A percentile compares a stretch with the other conserved stretches of the same genome.
phyloP scores from a whole-genome alignment of 2,329 filamentous ascomycete genomes.

The Colletotrichum shisoi region DNA sequence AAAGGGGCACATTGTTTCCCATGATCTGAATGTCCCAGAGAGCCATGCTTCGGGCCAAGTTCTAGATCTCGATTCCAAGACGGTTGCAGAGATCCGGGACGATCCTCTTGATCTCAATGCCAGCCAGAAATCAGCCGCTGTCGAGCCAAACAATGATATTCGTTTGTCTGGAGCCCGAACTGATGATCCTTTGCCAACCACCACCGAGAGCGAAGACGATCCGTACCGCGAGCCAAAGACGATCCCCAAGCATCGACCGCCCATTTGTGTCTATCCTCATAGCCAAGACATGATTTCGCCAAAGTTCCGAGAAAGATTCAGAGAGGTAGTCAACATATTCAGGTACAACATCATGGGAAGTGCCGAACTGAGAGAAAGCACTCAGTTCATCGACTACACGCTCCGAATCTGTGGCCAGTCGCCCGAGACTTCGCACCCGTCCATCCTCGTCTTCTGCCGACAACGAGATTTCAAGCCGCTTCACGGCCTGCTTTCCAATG shows the following conservation, averaged over 20 bases:
- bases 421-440: background rate
- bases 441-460: background rate
- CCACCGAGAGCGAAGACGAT: background rate
- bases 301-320: background rate
- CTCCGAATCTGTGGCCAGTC: background rate
- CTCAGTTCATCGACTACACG: background rate
- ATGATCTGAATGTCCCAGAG: too few relatives aligned
- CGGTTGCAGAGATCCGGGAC: background rate
- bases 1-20: too few relatives aligned
- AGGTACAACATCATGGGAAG: background rate
- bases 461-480: background rate
- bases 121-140: background rate
- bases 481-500: background rate
- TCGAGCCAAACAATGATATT: background rate
- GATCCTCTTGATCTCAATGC: background rate
- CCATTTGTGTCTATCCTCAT: background rate
- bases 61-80: background rate
- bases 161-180: too few relatives aligned
- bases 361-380: background rate
- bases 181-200: background rate
- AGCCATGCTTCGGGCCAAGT: background rate
- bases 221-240: background rate
- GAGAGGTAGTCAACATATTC: background rate
- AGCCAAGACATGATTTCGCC: background rate
- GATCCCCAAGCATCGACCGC: background rate